A percentile compares a stretch with the other conserved stretches of the same genome.
phyloP scores from a whole-genome alignment of 2,329 filamentous ascomycete genomes.

The Hirsutella minnesotensis region DNA sequence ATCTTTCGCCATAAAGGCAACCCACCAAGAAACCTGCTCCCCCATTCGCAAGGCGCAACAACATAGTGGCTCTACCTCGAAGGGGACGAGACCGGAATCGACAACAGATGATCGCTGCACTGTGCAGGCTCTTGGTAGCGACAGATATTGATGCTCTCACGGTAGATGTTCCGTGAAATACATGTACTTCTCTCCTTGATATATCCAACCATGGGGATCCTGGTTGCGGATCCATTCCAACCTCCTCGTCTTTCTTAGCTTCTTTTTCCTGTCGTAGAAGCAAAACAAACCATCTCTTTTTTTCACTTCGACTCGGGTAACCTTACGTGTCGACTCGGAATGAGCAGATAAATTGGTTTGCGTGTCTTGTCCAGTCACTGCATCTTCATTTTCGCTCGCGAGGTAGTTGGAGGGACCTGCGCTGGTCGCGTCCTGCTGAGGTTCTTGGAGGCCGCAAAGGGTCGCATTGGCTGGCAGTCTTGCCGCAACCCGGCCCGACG shows the following conservation, averaged over 20 bases:
- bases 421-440: not conserved
- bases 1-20: no score
- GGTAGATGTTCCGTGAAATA: not conserved
- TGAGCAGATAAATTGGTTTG: not conserved
- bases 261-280: not conserved
- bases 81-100: no score
- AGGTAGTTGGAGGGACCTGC: not conserved
- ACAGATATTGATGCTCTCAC: constrained; percentile 1
- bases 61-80: no score
- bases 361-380: not conserved
- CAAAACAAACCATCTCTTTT: not conserved
- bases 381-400: not conserved
- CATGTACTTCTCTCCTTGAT: not conserved
- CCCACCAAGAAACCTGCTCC: no score
- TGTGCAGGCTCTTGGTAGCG: no score
- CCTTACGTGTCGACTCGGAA: not conserved
- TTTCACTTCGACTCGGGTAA: not conserved
- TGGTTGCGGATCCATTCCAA: not conserved
- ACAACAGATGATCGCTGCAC: no score
- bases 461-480: not conserved
- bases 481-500: not conserved
- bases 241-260: not conserved
- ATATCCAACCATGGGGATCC: not conserved
- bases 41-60: no score
- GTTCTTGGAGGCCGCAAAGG: not conserved